These are phyloP conservation scores for Chytriomyces sp. DNA, from an alignment of 192 early-diverging fungal genomes.

Conservation along the genomic window DNA sequence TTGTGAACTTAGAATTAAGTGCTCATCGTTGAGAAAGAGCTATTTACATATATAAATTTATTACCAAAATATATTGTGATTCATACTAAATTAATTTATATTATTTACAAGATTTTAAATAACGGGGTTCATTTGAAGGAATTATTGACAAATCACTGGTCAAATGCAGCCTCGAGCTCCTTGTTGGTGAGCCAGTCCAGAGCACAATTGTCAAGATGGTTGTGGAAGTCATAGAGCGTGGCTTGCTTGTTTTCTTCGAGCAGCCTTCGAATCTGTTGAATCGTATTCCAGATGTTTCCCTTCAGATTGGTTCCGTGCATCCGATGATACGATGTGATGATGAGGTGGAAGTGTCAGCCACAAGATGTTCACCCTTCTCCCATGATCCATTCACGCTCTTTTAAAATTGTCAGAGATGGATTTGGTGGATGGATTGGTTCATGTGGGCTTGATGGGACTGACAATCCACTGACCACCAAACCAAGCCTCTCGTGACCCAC, in stretches of 20 bases:
- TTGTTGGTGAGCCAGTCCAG: slow-evolving; percentile 65
- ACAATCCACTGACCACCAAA: slow-evolving; percentile 4
- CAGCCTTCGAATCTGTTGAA: not conserved
- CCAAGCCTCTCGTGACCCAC: not conserved
- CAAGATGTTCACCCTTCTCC: not conserved
- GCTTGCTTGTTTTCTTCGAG: slow-evolving; percentile 3
- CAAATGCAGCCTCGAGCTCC: too few species aligned
- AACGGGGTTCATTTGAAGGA: too few species aligned
- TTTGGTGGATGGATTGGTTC: too few species aligned
- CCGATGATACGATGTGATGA: not conserved
- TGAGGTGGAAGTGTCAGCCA: not conserved
- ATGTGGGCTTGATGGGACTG: too few species aligned
- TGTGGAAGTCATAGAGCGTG: slow-evolving; percentile 65
- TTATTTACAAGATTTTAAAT: too few species aligned
- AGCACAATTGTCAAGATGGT: slow-evolving; percentile 66
- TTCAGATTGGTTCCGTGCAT: slow-evolving; percentile 8
- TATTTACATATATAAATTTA: too few species aligned
- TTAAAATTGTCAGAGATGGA: slow-evolving; percentile 2
- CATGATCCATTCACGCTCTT: slow-evolving; percentile 2
- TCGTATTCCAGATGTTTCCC: not conserved
- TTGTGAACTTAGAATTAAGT: too few species aligned
- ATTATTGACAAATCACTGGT: too few species aligned
- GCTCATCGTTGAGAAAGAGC: too few species aligned
- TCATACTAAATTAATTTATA: too few species aligned
- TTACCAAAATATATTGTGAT: too few species aligned